Base-by-base conservation (phyloP, 2,329 filamentous ascomycete genomes). In the Phyllosticta citriasiana region DNA sequence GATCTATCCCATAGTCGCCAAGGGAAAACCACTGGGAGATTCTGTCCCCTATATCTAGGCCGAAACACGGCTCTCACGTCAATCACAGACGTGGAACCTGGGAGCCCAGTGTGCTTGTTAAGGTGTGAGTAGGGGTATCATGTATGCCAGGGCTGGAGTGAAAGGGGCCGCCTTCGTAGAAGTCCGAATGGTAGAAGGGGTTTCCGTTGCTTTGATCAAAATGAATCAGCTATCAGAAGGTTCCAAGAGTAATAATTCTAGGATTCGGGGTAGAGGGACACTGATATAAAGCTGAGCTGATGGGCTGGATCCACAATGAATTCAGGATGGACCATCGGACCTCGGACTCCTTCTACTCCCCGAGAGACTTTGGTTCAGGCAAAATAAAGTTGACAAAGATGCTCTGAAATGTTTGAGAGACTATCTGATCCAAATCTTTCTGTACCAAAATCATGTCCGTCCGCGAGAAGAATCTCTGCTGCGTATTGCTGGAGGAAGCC, bases 181-280 rank as follows among this genome's bases (percentile, higher is more conserved):
- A 40, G 35, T 40, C 35, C 9, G 35, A 5, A 40, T 16, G 4
- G 35, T 40, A 40, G 3, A 4, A 40, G 12, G 2, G 7, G 16
- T n/a, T 47, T 47, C 16, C 40, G 7, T 1, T 3, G 16, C 2
- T 1, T 4, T n/a, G 40, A n/a, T 47, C 40, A 7, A 14, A 16
- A n/a, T 3, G 5, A n/a, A n/a, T 16, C 14, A n/a, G 6, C 2
- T 2, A n/a, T 4, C 12, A 1, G 7, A n/a, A n/a, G n/a, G 3
- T n/a, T n/a, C 40, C 3, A 19, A n/a, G 40, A 2, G 16, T 7
- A 7, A 16, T n/a, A 5, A 16, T 47, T 47, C 40, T 16, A n/a
- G 7, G 16, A n/a, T n/a, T 47, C 40, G 14, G 40, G n/a, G 7
- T 16, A 47, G 14, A n/a, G 40, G 12, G 16, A 47, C 40, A n/a